Percentiles rank a stretch among this genome's conserved stretches.
phyloP scores from a whole-genome alignment of 345 rosid species.

The Citrus trifoliata region DNA sequence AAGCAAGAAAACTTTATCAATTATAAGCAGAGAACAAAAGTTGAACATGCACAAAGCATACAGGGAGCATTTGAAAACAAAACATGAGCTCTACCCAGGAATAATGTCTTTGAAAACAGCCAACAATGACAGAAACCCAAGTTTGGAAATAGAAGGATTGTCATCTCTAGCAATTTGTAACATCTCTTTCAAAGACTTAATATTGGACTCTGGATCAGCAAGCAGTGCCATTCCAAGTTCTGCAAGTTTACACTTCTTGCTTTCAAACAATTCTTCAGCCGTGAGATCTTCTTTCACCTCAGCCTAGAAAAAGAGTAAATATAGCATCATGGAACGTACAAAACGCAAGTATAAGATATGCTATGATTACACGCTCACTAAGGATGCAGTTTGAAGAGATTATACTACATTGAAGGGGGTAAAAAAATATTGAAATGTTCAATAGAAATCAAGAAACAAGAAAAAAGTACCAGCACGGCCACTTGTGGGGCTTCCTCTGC shows the following conservation, averaged over 20 bases:
- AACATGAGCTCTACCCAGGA: conserved; percentile 63
- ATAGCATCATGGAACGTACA: neutral
- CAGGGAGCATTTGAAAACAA: neutral
- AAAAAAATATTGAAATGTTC: neutral
- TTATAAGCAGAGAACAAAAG: conserved; percentile 1
- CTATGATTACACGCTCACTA: neutral
- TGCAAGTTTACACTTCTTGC: conserved; percentile 66
- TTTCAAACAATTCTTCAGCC: conserved; percentile 69
- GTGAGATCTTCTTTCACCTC: conserved; percentile 86
- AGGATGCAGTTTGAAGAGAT: neutral
- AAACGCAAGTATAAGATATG: neutral
- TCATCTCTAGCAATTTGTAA: conserved; percentile 55
- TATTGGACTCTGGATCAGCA: conserved; percentile 75
- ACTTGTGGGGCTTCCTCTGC: conserved; percentile 59
- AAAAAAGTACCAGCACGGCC: conserved; percentile 62
- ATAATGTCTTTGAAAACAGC: conserved; percentile 92
- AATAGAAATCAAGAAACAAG: neutral
- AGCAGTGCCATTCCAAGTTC: conserved; percentile 75
- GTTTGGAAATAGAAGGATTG: conserved; percentile 62
- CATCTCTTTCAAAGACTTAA: conserved; percentile 75
- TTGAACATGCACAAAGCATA: conserved; percentile 3
- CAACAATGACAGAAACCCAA: conserved; percentile 70
- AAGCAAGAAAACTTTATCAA: neutral
- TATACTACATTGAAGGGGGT: neutral
- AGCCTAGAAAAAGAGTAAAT: conserved; percentile 46